phyloP scores from a whole-genome alignment of 305 asterid genomes.

The Lippia alba region DNA sequence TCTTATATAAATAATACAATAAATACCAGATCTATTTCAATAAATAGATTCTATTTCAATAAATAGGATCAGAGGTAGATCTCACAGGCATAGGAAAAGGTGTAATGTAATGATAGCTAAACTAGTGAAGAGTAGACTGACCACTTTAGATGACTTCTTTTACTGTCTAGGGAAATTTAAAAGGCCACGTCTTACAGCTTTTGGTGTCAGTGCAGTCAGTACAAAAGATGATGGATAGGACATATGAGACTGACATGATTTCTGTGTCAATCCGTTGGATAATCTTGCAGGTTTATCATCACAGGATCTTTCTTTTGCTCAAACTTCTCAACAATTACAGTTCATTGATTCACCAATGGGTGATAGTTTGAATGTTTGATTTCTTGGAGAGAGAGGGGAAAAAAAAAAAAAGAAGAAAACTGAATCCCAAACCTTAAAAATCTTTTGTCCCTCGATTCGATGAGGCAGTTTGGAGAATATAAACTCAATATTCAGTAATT shows the following conservation, averaged over 20 bases:
- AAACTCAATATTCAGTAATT: too few species aligned
- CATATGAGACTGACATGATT: background rate
- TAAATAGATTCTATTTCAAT: too few species aligned
- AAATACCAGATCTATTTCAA: too few species aligned
- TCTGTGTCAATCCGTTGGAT: background rate
- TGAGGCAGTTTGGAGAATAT: too few species aligned
- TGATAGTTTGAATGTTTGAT: background rate
- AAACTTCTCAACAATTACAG: background rate
- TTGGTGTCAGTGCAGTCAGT: background rate
- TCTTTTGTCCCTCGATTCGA: too few species aligned
- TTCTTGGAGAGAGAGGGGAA: too few species aligned
- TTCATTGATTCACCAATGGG: background rate
- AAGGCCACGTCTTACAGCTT: background rate
- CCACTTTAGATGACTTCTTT: background rate
- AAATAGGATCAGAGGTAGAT: too few species aligned
- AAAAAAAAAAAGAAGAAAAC: too few species aligned
- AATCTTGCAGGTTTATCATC: background rate
- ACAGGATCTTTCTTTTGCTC: background rate
- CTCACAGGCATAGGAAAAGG: too few species aligned
- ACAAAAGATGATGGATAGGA: background rate
- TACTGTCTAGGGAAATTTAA: background rate
- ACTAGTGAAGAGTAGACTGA: background rate
- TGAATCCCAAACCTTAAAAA: too few species aligned
- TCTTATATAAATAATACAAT: too few species aligned
- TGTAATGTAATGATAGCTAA: too few species aligned